A percentile compares a stretch with the other conserved stretches of the same genome.
These are phyloP conservation scores for Alternaria solani DNA, from an alignment of 2,329 filamentous ascomycete genomes.

Conservation along the genomic window DNA sequence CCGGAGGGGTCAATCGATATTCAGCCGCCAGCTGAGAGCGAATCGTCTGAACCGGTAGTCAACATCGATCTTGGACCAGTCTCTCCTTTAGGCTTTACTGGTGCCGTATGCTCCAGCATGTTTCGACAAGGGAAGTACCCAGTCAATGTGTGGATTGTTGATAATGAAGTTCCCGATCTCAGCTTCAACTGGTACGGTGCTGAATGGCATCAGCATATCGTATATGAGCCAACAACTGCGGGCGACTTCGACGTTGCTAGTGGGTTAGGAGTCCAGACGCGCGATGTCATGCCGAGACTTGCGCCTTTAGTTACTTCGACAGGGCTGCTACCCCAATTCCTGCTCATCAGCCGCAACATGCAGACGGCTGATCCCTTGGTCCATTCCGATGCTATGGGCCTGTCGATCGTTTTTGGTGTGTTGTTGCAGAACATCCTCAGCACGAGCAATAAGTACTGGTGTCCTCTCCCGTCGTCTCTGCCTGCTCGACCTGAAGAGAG, in stretches of 20 bases:
- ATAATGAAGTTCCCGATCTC: not conserved
- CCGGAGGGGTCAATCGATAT: not conserved
- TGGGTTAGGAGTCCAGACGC: not conserved
- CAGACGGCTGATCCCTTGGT: not conserved
- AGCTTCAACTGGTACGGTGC: not conserved
- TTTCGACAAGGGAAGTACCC: constrained; percentile 10
- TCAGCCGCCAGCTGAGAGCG: not conserved
- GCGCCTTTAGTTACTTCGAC: not conserved
- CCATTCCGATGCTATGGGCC: constrained; percentile 3
- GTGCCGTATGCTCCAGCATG: not conserved
- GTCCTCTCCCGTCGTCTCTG: constrained; percentile 1
- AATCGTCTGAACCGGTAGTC: not conserved
- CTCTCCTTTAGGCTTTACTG: not conserved
- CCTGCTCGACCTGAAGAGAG: not conserved
- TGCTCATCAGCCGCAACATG: constrained; percentile 4
- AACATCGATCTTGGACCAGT: not conserved
- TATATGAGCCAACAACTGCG: not conserved
- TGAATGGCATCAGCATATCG: not conserved
- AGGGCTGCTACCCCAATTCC: not conserved
- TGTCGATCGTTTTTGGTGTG: constrained; percentile 5
- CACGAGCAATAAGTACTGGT: constrained; percentile 10
- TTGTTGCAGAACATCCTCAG: constrained; percentile 13
- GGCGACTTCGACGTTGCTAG: not conserved
- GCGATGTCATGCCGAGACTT: not conserved
- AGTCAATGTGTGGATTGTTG: constrained; percentile 10